Evolutionary conservation across 2,329 filamentous ascomycete genomes (phyloP).

Genomic region (Venturia carpophila): DNA sequence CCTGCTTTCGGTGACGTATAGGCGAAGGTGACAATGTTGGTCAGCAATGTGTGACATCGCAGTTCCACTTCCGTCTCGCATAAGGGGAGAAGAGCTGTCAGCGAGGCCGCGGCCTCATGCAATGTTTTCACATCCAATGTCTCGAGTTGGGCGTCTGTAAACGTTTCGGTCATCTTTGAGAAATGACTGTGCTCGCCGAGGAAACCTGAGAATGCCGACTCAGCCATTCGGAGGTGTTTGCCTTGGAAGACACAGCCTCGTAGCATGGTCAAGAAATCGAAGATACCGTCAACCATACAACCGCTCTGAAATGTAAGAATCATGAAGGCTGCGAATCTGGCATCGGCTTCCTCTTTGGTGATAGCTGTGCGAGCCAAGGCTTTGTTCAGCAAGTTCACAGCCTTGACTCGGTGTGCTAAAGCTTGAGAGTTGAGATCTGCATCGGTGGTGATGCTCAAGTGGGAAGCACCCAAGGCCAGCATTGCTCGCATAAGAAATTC

Average conservation of each 20-base stretch:
- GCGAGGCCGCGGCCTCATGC: slow-evolving; percentile 27
- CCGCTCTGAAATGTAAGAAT: slow-evolving; percentile 33
- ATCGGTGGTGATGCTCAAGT: slow-evolving; percentile 47
- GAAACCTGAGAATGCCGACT: slow-evolving; percentile 5
- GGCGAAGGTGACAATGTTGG: slow-evolving; percentile 25
- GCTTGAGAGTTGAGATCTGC: slow-evolving; percentile 48
- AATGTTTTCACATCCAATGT: slow-evolving; percentile 26
- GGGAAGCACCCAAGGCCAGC: slow-evolving; percentile 58
- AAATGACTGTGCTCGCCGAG: slow-evolving; percentile 24
- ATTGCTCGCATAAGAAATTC: slow-evolving; percentile 66
- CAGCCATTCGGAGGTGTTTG: not conserved
- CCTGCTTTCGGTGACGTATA: slow-evolving; percentile 27
- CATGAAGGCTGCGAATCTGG: slow-evolving; percentile 31
- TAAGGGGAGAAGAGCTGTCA: slow-evolving; percentile 25
- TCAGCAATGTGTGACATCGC: slow-evolving; percentile 26
- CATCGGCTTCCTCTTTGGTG: slow-evolving; percentile 29
- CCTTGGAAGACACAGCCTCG: slow-evolving; percentile 31
- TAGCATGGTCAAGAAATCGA: slow-evolving; percentile 33
- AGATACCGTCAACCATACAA: slow-evolving; percentile 31
- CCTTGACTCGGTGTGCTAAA: slow-evolving; percentile 57
- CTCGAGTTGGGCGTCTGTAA: slow-evolving; percentile 23
- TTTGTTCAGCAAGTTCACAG: slow-evolving; percentile 45
- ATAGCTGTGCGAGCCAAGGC: slow-evolving; percentile 31
- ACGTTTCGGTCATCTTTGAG: slow-evolving; percentile 27
- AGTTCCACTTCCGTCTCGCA: slow-evolving; percentile 27